Evolutionary conservation across 2,329 filamentous ascomycete species (phyloP), one percentile per base, ranked within the genome.

Genomic region (Ophiostoma sp.): DNA sequence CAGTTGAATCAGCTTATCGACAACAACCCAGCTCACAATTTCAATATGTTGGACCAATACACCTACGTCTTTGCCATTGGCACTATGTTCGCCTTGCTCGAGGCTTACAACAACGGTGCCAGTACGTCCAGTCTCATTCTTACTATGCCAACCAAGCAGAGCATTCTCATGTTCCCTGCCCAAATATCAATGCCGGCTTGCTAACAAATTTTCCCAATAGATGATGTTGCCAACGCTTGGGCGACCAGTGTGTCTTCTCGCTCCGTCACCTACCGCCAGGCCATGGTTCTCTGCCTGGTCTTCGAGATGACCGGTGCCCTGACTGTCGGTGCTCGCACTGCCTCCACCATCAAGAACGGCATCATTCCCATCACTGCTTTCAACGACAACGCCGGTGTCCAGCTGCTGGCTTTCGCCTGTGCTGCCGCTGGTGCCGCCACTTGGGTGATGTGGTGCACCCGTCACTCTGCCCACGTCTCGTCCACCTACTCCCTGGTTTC

Each of bases 191-290:
- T 41, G 17, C 17, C n/a, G 20, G n/a, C 20, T 41, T 5, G 13
- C 36, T 31, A 52, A 67, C 31, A 4, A 4, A 3, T 3, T 20
- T 39, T n/a, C 44, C 23, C 23, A 67, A 68, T 71, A 90, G 88
- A 93, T 79, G 91, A 94, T 90, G 91, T 94, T 71, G 91, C 91
- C 77, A 94, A 94, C 80, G 83, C 91, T 68, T 94, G 90, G 89
- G 91, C 91, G 8, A 94, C 91, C 75, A 90, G 87, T 76, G 90
- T 94, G 71, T 93, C 91, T 27, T 93, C 91, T n/a, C 82, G 91
- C 69, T 93, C 91, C 74, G 83, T 92, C 76, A 83, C 88, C 1
- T 90, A 92, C 80, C 80, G 86, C 74, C 87, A 89, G 79, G 90
- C 88, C 73, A 90, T 90, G 87, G 75, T 89, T 44, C 80, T 90